phyloP scores from a whole-genome alignment of 345 rosid genomes.

The Brassica nigra region DNA sequence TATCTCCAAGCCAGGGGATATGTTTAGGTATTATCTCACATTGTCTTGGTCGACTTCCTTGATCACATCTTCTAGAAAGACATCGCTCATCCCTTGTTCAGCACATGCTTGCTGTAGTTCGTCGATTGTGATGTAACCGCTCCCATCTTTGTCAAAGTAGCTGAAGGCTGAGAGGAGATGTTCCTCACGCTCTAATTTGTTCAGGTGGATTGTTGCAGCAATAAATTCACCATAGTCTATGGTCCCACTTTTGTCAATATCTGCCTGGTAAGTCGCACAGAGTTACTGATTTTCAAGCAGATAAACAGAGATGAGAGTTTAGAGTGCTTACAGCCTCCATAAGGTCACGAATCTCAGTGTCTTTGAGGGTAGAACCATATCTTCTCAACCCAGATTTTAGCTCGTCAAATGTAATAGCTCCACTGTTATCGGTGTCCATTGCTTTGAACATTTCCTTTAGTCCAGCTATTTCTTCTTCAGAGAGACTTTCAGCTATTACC shows the following conservation, averaged over 20 bases:
- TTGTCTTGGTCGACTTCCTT: constrained; percentile 96
- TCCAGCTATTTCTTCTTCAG: constrained; percentile 99
- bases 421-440: constrained; percentile 96
- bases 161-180: constrained; percentile 94
- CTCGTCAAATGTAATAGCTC: constrained; percentile 96
- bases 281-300: constrained; percentile 6
- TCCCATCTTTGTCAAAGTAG: constrained; percentile 92
- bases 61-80: constrained; percentile 83
- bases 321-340: constrained; percentile 87
- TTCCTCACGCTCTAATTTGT: constrained; percentile 93
- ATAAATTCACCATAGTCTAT: constrained; percentile 94
- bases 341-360: constrained; percentile 87
- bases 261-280: constrained; percentile 59
- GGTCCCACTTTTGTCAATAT: constrained; percentile 95
- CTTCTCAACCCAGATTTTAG: constrained; percentile 91
- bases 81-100: constrained; percentile 91
- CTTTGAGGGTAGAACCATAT: constrained; percentile 95
- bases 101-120: constrained; percentile 94
- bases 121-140: constrained; percentile 92
- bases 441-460: constrained; percentile 85
- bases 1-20: constrained; percentile 7
- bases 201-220: constrained; percentile 93
- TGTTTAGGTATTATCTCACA: constrained; percentile 52
- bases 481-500: constrained; percentile 98
- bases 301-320: constrained; percentile 12